Evolutionary conservation across 2,329 filamentous ascomycete species (phyloP), one percentile per base, ranked within the genome.

Genomic region (Penicillium decumbens): DNA sequence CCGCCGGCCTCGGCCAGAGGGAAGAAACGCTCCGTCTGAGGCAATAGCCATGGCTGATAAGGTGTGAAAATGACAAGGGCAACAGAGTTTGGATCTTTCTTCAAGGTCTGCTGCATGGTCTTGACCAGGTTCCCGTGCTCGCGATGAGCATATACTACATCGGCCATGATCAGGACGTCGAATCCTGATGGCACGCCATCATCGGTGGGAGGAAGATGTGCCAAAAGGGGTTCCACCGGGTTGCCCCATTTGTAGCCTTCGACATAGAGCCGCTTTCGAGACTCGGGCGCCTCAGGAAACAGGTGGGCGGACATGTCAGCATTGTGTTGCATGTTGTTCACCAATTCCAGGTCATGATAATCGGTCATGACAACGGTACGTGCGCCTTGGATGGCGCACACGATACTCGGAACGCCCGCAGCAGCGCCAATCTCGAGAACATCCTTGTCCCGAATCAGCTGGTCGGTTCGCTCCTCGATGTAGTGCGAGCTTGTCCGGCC

Each of bases 51-150:
- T 1, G 92, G 91, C 55, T 93, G 79, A 72, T 97, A 95, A 18
- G 89, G 91, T 0, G 91, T 95, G 74, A 96, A 97, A 69, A 96
- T 95, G 6, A 96, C 90, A 61, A 91, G 80, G 2, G 90, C 89
- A 46, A 78, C 78, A 42, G 85, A 81, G 1, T 74, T 74, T 3
- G 67, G 61, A 3, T 73, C 69, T 53, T 73, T 76, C 59, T 78
- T 80, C 61, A 96, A 70, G 13, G 86, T 88, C 63, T 79, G 67
- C 61, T 80, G 75, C 52, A 96, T 80, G 3, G 86, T 89, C 56
- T 80, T 78, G 56, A 95, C 76, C 52, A 96, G 77, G 62, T 88
- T 89, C 1, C 72, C 75, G 65, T 96, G 92, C 73, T 95, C 90
- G 4, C 84, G 87, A 67, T 96, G 90, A 52, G 93, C 88, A 74